phyloP scores from a whole-genome alignment of 768 basidiomycete genomes.

The Cystoderma amianthinum region DNA sequence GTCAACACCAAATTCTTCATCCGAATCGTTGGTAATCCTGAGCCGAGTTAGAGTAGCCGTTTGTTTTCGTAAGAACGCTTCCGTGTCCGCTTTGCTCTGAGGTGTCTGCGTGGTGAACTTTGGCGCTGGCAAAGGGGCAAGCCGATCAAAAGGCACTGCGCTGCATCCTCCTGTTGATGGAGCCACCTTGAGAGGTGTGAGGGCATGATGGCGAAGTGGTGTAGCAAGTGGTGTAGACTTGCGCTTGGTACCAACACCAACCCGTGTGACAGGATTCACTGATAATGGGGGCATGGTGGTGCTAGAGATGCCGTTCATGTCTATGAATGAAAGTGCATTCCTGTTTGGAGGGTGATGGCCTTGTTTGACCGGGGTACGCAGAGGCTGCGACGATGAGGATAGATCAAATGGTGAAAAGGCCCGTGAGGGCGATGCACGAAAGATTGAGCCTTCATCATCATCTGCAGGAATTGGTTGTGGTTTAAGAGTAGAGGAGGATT shows the following conservation, averaged over 20 bases:
- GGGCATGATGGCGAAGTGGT: conserved; percentile 44
- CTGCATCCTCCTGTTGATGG: conserved; percentile 22
- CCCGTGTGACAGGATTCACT: conserved; percentile 14
- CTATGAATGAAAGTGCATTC: conserved; percentile 30
- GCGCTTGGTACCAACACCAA: conserved; percentile 55
- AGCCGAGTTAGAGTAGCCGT: conserved; percentile 61
- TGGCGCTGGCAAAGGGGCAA: conserved; percentile 48
- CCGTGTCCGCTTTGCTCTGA: conserved; percentile 48
- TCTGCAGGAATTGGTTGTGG: conserved; percentile 38
- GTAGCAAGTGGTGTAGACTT: conserved; percentile 52
- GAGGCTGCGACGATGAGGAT: conserved; percentile 36
- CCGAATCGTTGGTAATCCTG: conserved; percentile 41
- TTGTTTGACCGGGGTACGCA: conserved; percentile 58
- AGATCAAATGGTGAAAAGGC: conserved; percentile 35
- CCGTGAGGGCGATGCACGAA: conserved; percentile 41
- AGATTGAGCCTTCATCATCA: conserved; percentile 53
- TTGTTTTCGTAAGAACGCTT: conserved; percentile 40
- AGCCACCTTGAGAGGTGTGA: conserved; percentile 43
- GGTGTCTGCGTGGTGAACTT: conserved; percentile 43
- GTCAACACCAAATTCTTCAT: conserved; percentile 38
- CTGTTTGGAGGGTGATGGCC: conserved; percentile 30
- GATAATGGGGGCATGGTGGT: conserved; percentile 7
- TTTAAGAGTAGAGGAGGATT: conserved; percentile 27
- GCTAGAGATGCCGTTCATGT: conserved; percentile 15
- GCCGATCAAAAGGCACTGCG: conserved; percentile 42